phyloP scores from a whole-genome alignment of 805 yeast species.

The Metschnikowia cubensis region DNA sequence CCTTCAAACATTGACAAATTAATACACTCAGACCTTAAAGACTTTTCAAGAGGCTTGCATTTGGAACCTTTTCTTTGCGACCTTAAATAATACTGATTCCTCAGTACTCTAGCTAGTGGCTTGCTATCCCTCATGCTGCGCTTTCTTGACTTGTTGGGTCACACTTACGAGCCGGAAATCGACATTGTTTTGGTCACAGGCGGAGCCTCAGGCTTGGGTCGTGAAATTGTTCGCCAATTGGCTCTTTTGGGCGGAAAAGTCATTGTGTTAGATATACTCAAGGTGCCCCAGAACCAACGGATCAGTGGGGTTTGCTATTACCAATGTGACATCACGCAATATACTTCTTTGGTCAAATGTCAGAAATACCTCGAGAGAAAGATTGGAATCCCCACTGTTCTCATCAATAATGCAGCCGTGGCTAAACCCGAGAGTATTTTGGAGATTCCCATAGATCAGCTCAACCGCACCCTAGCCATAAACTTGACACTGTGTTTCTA shows the following conservation, averaged over 20 bases:
- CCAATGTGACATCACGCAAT: conserved; percentile 65
- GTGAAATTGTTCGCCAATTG: conserved; percentile 50
- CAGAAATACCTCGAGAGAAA: conserved; percentile 40
- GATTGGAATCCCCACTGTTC: conserved; percentile 58
- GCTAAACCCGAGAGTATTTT: conserved; percentile 54
- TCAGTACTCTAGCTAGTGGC: not conserved
- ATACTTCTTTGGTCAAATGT: conserved; percentile 39
- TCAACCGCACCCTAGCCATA: conserved; percentile 59
- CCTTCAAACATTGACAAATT: too few species aligned
- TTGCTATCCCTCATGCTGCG: not conserved
- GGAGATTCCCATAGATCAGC: conserved; percentile 52
- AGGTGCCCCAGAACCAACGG: conserved; percentile 35
- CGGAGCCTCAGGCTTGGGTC: conserved; percentile 77
- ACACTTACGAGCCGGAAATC: conserved; percentile 44
- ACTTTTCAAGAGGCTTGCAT: too few species aligned
- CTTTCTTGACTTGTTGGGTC: conserved; percentile 39
- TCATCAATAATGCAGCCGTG: conserved; percentile 86
- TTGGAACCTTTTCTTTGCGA: too few species aligned
- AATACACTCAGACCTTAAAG: too few species aligned
- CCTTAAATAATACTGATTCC: not conserved
- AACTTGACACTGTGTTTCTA: conserved; percentile 70
- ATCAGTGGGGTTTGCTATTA: conserved; percentile 48
- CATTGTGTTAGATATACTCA: conserved; percentile 59
- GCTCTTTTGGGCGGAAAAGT: conserved; percentile 44
- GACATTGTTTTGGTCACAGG: conserved; percentile 81